These are phyloP conservation scores for Corinectria fuckeliana DNA, from an alignment of 2,329 filamentous ascomycete genomes.

Conservation along the genomic window DNA sequence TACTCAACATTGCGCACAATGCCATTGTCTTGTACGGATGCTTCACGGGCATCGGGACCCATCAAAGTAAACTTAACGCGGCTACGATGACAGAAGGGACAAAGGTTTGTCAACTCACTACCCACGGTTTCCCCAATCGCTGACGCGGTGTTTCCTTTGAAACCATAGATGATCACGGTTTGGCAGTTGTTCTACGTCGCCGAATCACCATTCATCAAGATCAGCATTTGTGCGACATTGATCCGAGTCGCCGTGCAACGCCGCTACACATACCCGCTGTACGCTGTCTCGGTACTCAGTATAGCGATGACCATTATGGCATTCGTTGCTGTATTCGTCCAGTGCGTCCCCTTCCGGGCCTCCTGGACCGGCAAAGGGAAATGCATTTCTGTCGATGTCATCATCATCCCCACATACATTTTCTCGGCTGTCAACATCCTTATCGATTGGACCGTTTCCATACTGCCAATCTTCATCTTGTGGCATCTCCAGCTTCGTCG, in stretches of 20 bases:
- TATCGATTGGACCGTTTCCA: slow-evolving; percentile 13
- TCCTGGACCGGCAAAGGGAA: slow-evolving; percentile 11
- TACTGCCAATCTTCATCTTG: slow-evolving; percentile 9
- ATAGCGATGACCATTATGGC: slow-evolving; percentile 3
- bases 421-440: slow-evolving; percentile 18
- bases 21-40: background rate
- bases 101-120: background rate
- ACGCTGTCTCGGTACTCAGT: background rate
- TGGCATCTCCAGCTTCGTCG: slow-evolving; percentile 15
- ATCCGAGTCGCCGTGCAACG: slow-evolving; percentile 3
- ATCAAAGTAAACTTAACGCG: background rate
- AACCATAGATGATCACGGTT: background rate
- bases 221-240: slow-evolving; percentile 16
- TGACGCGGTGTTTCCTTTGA: background rate
- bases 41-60: background rate
- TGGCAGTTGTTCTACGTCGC: slow-evolving; percentile 20
- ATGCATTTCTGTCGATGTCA: slow-evolving; percentile 3
- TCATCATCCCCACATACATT: slow-evolving; percentile 11
- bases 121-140: background rate
- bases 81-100: background rate
- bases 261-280: background rate
- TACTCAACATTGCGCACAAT: background rate
- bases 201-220: slow-evolving; percentile 11
- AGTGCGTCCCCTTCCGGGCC: slow-evolving; percentile 7
- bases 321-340: background rate